Percentiles rank a stretch among this genome's conserved stretches.
phyloP scores from a whole-genome alignment of 345 rosid species.

The Excoecaria cochinchinensis region DNA sequence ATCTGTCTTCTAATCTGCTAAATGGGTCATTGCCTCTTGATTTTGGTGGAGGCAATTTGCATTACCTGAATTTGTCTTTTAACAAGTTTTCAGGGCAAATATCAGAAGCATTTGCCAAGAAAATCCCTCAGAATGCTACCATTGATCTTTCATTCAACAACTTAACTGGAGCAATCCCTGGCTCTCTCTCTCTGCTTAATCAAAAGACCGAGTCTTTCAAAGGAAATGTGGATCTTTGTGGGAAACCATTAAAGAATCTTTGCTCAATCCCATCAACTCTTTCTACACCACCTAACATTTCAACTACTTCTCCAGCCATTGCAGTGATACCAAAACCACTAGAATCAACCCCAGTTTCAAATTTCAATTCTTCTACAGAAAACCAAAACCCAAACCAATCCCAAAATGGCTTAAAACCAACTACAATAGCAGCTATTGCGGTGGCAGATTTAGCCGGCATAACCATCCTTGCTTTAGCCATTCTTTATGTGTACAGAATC shows the following conservation, averaged over 20 bases:
- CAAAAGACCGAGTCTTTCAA: conserved; percentile 54
- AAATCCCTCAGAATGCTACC: conserved; percentile 53
- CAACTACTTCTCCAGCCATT: conserved; percentile 76
- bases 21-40: conserved; percentile 60
- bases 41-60: conserved; percentile 55
- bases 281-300: conserved; percentile 62
- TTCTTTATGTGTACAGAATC: conserved; percentile 66
- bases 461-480: conserved; percentile 50
- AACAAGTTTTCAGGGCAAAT: conserved; percentile 69
- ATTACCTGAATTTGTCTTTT: conserved; percentile 66
- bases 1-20: conserved; percentile 80
- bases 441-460: conserved; percentile 66
- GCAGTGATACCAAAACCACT: conserved; percentile 76
- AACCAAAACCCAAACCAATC: conserved; percentile 15
- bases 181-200: conserved; percentile 46
- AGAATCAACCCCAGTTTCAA: conserved; percentile 35
- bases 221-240: conserved; percentile 72
- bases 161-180: conserved; percentile 78
- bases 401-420: conserved; percentile 58
- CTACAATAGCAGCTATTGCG: conserved; percentile 60
- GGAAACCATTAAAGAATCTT: conserved; percentile 72
- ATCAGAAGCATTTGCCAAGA: conserved; percentile 50
- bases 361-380: conserved; percentile 17
- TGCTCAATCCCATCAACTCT: conserved; percentile 78
- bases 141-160: conserved; percentile 84